Base-by-base conservation (phyloP, 257 asterid species). In the Dorcoceras hygrometricum region DNA sequence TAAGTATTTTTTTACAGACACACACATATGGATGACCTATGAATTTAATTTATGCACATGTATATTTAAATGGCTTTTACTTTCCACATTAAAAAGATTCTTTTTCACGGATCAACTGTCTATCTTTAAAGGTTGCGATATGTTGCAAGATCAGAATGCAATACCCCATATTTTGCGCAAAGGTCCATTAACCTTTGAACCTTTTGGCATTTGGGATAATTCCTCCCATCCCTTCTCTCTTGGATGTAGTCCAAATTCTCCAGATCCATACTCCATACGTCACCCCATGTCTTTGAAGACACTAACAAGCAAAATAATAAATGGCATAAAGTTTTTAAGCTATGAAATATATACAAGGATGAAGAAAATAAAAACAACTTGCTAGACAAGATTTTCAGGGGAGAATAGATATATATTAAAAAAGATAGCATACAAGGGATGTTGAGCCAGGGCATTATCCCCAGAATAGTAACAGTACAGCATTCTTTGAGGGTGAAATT, bases 91-190 rank as follows among this genome's bases (percentile, higher is more conserved):
- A n/a, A n/a, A n/a, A n/a, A n/a, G n/a, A n/a, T n/a, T n/a, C n/a
- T n/a, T n/a, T n/a, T n/a, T n/a, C n/a, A n/a, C n/a, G 51, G 3
- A 39, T 39, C 51, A 14, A 39, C 2, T 39, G 19, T 39, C 19
- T 39, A 39, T 39, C n/a, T 39, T 39, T 3, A 39, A 39, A 11
- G 5, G n/a, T 2, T 39, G 50, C 3, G 50, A 2, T 39, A 14
- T 6, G 18, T 0, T 14, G 51, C 12, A 39, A 50, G 9, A 6
- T 57, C 28, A 64, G 28, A 26, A 20, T 4, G 6, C 4, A 12
- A 1, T 77, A 88, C 96, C 88, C 90, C 90, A 57, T 86, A 84
- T 51, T 69, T 61, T 69, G 69, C 78, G 74, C 95, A 86, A 6
- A 86, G 79, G 16, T 88, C 75, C 36, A 83, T 43, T 10, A 89